Conservation (phyloP, 129 eudicot genomes). For the Smallanthus sonchifolius region DNA sequence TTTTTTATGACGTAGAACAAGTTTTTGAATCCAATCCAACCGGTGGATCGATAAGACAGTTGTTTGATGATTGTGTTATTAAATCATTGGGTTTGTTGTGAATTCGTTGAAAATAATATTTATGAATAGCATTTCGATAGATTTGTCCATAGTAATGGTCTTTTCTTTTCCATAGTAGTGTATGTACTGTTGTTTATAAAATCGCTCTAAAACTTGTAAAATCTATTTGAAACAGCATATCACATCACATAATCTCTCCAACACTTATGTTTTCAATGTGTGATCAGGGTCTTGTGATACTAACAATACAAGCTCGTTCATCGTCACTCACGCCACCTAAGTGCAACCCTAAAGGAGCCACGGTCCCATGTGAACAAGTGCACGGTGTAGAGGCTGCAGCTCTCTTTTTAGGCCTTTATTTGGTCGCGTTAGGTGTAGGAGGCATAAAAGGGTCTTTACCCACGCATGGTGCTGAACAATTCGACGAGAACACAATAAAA, state of each 20-base stretch:
- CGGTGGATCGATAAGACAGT: too few species aligned
- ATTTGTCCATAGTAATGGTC: too few species aligned
- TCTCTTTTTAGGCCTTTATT: constrained; percentile 71
- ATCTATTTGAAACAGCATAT: too few species aligned
- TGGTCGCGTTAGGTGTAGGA: constrained; percentile 86
- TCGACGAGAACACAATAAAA: constrained; percentile 41
- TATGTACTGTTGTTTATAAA: not conserved
- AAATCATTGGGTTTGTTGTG: too few species aligned
- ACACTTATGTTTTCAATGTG: not conserved
- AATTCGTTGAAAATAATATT: too few species aligned
- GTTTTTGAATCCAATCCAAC: too few species aligned
- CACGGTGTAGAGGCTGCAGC: constrained; percentile 62
- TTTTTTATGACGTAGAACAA: too few species aligned
- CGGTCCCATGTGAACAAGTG: constrained; percentile 40
- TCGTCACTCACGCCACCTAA: constrained; percentile 55
- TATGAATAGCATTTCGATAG: too few species aligned
- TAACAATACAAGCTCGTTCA: constrained; percentile 71
- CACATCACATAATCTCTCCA: not conserved
- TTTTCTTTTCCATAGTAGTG: too few species aligned
- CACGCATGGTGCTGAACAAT: constrained; percentile 84
- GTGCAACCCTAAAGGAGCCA: constrained; percentile 27
- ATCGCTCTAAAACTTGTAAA: not conserved
- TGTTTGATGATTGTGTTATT: too few species aligned
- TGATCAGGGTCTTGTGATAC: constrained; percentile 61
- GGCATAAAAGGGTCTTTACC: constrained; percentile 89